phyloP scores from a whole-genome alignment of 495 filamentous ascomycete genomes.

The Neurospora tetraspora region DNA sequence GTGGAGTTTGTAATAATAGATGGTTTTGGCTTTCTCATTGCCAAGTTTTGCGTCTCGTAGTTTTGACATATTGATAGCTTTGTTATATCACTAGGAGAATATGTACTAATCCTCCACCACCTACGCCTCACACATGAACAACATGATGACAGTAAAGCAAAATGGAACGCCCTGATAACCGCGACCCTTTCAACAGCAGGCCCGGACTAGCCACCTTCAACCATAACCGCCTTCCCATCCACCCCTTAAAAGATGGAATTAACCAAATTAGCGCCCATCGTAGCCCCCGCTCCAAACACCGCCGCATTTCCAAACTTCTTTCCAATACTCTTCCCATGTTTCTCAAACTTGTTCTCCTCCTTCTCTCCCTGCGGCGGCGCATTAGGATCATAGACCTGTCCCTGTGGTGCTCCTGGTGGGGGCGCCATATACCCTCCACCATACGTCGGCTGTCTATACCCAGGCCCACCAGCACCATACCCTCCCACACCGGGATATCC shows the following conservation, averaged over 20 bases:
- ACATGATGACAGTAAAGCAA: too few species aligned
- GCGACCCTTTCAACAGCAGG: not conserved
- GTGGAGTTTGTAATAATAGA: not conserved
- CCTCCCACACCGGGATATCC: constrained; percentile 1
- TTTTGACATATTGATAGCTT: not conserved
- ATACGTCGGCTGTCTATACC: not conserved
- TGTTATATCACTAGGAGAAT: not conserved
- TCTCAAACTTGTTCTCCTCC: constrained; percentile 33
- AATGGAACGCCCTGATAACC: not conserved
- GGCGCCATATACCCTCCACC: not conserved
- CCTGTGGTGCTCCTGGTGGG: constrained; percentile 18
- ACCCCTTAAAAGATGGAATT: constrained; percentile 61
- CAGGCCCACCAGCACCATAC: constrained; percentile 11
- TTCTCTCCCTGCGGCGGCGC: constrained; percentile 31
- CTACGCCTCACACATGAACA: not conserved
- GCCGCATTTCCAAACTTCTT: constrained; percentile 70
- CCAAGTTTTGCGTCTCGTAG: not conserved
- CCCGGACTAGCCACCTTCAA: not conserved
- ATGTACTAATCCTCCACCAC: not conserved
- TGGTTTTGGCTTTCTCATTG: not conserved
- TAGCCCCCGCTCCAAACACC: constrained; percentile 79
- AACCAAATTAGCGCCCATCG: constrained; percentile 84
- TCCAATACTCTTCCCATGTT: constrained; percentile 62
- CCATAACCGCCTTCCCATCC: not conserved
- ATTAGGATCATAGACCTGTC: constrained; percentile 35